Evolutionary conservation across 2,329 filamentous ascomycete species (phyloP).

Genomic region (Exophiala oligosperma): DNA sequence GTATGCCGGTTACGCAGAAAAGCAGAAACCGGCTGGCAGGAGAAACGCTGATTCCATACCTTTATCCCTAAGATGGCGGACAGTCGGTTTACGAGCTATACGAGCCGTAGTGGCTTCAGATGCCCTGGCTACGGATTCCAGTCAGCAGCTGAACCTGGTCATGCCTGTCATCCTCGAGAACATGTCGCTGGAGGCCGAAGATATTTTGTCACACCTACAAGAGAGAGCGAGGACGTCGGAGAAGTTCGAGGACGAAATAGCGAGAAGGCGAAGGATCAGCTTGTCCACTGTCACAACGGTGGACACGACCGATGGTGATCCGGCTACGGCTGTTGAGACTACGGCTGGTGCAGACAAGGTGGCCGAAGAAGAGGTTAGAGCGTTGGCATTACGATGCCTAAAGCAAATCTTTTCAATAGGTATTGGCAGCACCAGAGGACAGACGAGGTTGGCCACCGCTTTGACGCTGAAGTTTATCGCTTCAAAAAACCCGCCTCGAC

Average conservation of each 20-base stretch:
- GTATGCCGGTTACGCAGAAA: slow-evolving; percentile 79
- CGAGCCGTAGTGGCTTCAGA: slow-evolving; percentile 79
- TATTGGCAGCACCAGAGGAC: slow-evolving; percentile 67
- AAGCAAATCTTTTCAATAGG: slow-evolving; percentile 77
- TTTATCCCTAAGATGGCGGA: slow-evolving; percentile 75
- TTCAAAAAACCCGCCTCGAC: slow-evolving; percentile 53
- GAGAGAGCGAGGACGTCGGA: slow-evolving; percentile 68
- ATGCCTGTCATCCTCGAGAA: slow-evolving; percentile 87
- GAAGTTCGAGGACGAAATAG: slow-evolving; percentile 64
- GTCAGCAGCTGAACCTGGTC: slow-evolving; percentile 73
- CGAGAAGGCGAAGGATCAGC: slow-evolving; percentile 70
- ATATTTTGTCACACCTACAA: slow-evolving; percentile 68
- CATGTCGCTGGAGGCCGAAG: slow-evolving; percentile 72
- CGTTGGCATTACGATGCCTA: slow-evolving; percentile 81
- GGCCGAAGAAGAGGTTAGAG: slow-evolving; percentile 83
- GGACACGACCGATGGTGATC: slow-evolving; percentile 68
- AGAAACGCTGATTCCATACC: slow-evolving; percentile 54
- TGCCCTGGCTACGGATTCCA: slow-evolving; percentile 71
- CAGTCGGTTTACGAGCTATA: slow-evolving; percentile 73
- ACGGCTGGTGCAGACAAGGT: slow-evolving; percentile 85
- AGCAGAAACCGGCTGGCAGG: slow-evolving; percentile 47
- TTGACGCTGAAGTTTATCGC: slow-evolving; percentile 73
- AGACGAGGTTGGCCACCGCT: slow-evolving; percentile 74
- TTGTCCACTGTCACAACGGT: slow-evolving; percentile 73
- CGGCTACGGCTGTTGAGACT: slow-evolving; percentile 67